Evolutionary conservation across 108 stramenopile species (phyloP), one percentile per base, ranked within the genome.

Genomic region (Tribonema minus): DNA sequence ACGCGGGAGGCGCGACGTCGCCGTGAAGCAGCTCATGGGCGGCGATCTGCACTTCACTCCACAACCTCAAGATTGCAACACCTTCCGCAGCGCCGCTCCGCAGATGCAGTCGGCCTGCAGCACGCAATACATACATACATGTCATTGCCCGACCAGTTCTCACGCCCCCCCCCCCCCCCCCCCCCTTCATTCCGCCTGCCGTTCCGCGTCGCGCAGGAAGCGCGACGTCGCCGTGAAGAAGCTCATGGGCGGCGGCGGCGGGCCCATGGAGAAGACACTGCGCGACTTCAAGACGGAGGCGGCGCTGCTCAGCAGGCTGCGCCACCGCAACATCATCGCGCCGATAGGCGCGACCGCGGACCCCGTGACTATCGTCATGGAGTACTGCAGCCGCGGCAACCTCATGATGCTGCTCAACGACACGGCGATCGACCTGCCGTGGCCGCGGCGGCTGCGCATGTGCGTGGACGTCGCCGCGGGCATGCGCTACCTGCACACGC

Each of bases 401-500:
- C 66, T 76, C 27, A 76, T 76, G 75, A 61, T 76, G n/a, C 64
- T 76, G 27, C 74, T 76, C 32, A 64, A 76, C 39, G 74, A 76
- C 41, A 46, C 64, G 34, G 62, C 64, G 74, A 38, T 76, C 5
- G 76, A 76, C 32, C 33, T 76, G 46, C 62, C 67, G 0, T 76
- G 68, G 61, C 35, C 33, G 34, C 12, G 9, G 63, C 62, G 64
- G 76, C 62, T 40, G 67, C 41, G 36, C 30, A 76, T 76, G 67
- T 67, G 65, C 64, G 33, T 76, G 15, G 76, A 76, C 29, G 76
- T 76, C 36, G 76, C 76, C 31, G 46, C 58, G 23, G 86, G 84
- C 12, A 86, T 86, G 86, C 71, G 74, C 34, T 86, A 86, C 38
- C 66, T 86, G 38, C 86, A 86, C 59, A 40, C 58, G 6, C 86